Evolutionary conservation across 345 rosid genomes (phyloP).

Genomic region (Populus alba): DNA sequence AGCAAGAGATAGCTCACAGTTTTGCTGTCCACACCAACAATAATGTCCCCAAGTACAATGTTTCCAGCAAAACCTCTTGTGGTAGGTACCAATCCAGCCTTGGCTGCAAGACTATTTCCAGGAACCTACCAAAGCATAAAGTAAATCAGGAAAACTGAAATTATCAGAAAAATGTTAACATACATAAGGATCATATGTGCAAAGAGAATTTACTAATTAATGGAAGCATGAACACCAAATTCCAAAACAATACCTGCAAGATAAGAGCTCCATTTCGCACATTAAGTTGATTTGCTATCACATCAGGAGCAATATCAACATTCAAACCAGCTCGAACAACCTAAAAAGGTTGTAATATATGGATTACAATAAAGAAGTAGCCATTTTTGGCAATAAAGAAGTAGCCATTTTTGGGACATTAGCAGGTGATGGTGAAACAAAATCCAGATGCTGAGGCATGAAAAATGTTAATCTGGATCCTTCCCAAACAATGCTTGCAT

Average conservation of each 20-base stretch:
- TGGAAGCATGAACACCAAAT: neutral
- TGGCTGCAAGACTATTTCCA: constrained; percentile 62
- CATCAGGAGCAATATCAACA: constrained; percentile 81
- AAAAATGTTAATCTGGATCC: neutral
- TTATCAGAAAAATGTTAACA: too few species aligned
- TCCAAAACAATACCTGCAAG: constrained; percentile 50
- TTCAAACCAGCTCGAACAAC: constrained; percentile 82
- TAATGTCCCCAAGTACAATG: constrained; percentile 80
- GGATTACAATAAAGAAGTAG: neutral
- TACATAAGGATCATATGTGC: neutral
- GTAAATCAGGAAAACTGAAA: neutral
- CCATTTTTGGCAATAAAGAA: neutral
- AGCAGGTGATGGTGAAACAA: neutral
- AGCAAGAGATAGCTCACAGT: constrained; percentile 44
- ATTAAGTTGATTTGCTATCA: constrained; percentile 82
- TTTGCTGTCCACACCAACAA: constrained; percentile 63
- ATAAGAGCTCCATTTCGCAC: constrained; percentile 89
- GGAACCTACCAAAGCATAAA: constrained; percentile 52
- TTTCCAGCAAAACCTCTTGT: constrained; percentile 88
- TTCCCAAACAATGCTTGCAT: neutral
- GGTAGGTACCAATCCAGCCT: constrained; percentile 72
- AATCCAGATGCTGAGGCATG: neutral
- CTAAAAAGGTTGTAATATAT: constrained; percentile 30
- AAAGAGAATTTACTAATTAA: neutral
- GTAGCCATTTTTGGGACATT: neutral